Evolutionary conservation across 805 yeast species (phyloP).

Genomic region (Kluyveromyces wickerhamii): DNA sequence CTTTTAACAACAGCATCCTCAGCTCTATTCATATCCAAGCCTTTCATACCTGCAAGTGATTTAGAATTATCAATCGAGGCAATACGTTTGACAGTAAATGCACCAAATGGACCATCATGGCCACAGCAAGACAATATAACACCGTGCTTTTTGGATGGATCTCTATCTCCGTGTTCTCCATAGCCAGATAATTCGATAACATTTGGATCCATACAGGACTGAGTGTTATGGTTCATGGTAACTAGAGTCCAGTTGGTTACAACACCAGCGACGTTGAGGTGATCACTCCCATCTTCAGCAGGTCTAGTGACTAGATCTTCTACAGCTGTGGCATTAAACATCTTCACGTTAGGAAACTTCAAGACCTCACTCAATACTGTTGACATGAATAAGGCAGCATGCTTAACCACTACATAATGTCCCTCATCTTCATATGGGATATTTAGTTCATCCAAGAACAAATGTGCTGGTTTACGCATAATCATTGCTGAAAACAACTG

Average conservation of each 20-base stretch:
- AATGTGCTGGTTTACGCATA: conserved; percentile 70
- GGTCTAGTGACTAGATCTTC: conserved; percentile 72
- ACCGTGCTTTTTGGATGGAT: conserved; percentile 31
- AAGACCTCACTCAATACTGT: conserved; percentile 63
- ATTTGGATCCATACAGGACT: conserved; percentile 78
- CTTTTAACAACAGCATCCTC: conserved; percentile 69
- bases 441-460: conserved; percentile 54
- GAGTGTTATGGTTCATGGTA: conserved; percentile 65
- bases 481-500: conserved; percentile 73
- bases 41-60: conserved; percentile 63
- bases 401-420: conserved; percentile 71
- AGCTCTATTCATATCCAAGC: conserved; percentile 70
- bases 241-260: conserved; percentile 81
- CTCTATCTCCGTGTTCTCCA: conserved; percentile 26
- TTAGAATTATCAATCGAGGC: conserved; percentile 40
- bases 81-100: conserved; percentile 66
- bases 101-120: conserved; percentile 81
- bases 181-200: conserved; percentile 50
- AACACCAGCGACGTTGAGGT: conserved; percentile 65
- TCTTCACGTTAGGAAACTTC: conserved; percentile 63
- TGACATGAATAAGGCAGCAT: conserved; percentile 70
- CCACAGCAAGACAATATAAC: conserved; percentile 69
- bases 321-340: conserved; percentile 74
- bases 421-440: conserved; percentile 73
- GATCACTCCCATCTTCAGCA: conserved; percentile 43